Percentiles rank a stretch among this genome's conserved stretches.
phyloP scores from a whole-genome alignment of 2,329 filamentous ascomycete species.

The Venturia aucupariae region DNA sequence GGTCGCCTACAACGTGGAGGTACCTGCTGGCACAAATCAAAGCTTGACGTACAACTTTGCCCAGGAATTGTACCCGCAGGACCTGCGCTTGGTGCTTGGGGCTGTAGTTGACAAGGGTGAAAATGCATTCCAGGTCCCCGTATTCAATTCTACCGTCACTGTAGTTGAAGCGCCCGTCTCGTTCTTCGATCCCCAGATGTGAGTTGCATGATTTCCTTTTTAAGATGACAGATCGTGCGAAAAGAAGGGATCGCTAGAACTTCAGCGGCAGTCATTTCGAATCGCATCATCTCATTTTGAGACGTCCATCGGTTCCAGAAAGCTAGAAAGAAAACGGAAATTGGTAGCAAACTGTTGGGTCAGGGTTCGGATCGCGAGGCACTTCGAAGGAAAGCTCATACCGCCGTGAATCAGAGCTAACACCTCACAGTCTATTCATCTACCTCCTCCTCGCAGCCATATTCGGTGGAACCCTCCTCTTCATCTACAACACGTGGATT shows the following conservation, averaged over 20 bases:
- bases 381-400: neutral
- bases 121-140: constrained; percentile 64
- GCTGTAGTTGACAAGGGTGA: constrained; percentile 64
- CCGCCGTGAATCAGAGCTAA: neutral
- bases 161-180: constrained; percentile 86
- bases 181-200: constrained; percentile 95
- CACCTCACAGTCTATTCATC: constrained; percentile 71
- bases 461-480: constrained; percentile 78
- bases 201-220: constrained; percentile 27
- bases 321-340: no score
- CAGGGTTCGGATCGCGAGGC: no score
- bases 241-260: neutral
- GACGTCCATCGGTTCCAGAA: no score
- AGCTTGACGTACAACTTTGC: constrained; percentile 74
- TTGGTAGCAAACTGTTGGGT: no score
- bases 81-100: constrained; percentile 67
- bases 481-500: constrained; percentile 98
- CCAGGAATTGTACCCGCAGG: constrained; percentile 87
- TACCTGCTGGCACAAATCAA: constrained; percentile 68
- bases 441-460: constrained; percentile 79
- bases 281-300: no score
- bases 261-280: constrained; percentile 14
- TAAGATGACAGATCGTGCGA: neutral
- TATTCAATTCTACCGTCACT: constrained; percentile 73
- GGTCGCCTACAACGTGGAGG: constrained; percentile 60